A percentile compares a stretch with the other conserved stretches of the same genome.
phyloP scores from a whole-genome alignment of 345 rosid species.

The Litchi chinensis region DNA sequence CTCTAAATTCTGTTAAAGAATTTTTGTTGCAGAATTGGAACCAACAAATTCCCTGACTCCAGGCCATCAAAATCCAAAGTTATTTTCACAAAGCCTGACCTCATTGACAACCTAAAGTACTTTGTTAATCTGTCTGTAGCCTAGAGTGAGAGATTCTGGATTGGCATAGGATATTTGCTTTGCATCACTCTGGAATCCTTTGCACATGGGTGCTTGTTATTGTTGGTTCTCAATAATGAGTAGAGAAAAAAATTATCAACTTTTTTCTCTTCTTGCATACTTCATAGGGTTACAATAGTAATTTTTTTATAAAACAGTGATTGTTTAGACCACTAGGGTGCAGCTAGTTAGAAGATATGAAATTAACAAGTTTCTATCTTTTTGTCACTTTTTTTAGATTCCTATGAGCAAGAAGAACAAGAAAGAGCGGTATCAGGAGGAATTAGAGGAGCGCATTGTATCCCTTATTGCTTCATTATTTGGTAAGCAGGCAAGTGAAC shows the following conservation, averaged over 20 bases:
- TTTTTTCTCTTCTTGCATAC: not conserved
- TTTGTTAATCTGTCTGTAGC: not conserved
- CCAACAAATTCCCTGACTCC: not conserved
- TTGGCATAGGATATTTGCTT: not conserved
- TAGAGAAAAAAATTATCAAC: not conserved
- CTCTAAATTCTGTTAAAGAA: not conserved
- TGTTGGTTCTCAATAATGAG: not conserved
- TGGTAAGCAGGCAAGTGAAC: conserved; percentile 71
- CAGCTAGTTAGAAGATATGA: not conserved
- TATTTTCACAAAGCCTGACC: not conserved
- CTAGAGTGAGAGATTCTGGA: not conserved
- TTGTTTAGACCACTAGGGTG: not conserved
- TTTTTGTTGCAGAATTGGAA: not conserved
- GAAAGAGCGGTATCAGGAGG: conserved; percentile 85
- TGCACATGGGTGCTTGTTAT: not conserved
- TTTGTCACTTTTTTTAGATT: conserved; percentile 47
- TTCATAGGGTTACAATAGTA: not conserved
- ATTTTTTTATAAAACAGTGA: not conserved
- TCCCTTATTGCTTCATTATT: conserved; percentile 85
- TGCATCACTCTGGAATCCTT: not conserved
- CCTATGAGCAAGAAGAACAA: conserved; percentile 86
- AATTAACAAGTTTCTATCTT: conserved; percentile 20
- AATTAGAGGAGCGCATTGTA: conserved; percentile 81
- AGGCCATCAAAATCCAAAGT: not conserved
- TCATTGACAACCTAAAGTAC: not conserved